Conservation (phyloP, 495 filamentous ascomycete species). For the Lophium mytilinum region DNA sequence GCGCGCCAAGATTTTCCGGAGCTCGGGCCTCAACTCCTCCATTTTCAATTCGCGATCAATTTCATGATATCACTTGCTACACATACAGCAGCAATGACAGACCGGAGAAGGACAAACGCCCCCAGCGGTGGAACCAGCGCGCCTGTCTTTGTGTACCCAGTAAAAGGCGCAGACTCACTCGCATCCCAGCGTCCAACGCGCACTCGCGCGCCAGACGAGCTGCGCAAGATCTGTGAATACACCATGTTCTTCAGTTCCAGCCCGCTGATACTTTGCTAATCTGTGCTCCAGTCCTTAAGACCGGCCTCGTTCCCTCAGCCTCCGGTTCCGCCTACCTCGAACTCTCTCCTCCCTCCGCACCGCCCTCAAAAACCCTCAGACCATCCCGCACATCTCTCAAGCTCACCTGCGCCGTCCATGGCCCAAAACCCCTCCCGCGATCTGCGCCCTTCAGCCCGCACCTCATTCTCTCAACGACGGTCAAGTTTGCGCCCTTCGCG, state of each 20-base stretch:
- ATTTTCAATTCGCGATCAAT: too few relatives aligned
- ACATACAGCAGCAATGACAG: conserved; percentile 49
- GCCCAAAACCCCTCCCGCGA: conserved; percentile 81
- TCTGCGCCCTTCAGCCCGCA: conserved; percentile 85
- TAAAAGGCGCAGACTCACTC: conserved; percentile 30
- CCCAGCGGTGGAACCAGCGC: conserved; percentile 69
- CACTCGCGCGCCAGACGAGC: conserved; percentile 45
- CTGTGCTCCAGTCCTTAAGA: conserved; percentile 64
- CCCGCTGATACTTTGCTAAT: conserved; percentile 2
- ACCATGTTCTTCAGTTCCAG: neutral
- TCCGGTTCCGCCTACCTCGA: conserved; percentile 93
- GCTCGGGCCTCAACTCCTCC: neutral
- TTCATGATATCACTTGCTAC: neutral
- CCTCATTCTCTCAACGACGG: conserved; percentile 78
- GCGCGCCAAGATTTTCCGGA: neutral
- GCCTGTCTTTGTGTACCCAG: conserved; percentile 53
- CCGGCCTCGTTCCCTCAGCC: conserved; percentile 84
- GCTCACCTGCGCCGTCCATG: conserved; percentile 84
- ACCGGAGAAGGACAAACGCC: conserved; percentile 86
- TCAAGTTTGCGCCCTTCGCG: conserved; percentile 95
- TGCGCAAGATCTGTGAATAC: conserved; percentile 76
- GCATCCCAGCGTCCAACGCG: conserved; percentile 44
- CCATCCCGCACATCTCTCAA: conserved; percentile 62
- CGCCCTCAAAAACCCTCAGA: conserved; percentile 26
- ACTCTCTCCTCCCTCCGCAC: conserved; percentile 46